Base-by-base conservation (phyloP, 176 grass and related monocot species). In the Aechmea fasciata region DNA sequence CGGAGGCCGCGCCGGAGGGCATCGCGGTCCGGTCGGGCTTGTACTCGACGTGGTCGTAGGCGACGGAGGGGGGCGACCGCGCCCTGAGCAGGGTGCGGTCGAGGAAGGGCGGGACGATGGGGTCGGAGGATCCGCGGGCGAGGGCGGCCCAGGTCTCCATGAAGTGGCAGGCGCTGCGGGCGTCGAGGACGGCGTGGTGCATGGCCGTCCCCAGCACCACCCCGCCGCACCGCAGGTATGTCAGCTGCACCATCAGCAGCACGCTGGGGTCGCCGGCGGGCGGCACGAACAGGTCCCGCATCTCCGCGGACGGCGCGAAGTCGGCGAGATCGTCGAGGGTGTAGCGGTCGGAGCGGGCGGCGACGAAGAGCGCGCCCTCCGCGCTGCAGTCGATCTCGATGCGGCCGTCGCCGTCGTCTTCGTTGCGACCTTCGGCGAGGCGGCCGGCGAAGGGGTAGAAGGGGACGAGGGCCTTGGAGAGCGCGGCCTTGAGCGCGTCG, bases 371-470 rank as follows among this genome's bases (percentile, higher is more conserved):
- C 11, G 47, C 83, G 0, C 83, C 90, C 1, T 94, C 83, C 4
- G 83, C 72, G 25, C 69, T 86, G 78, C 90, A 89, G 63, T 53
- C 24, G 51, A 94, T 86, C 90, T 89, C 85, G 23, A 77, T 49
- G 14, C 90, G 71, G 17, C 80, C 83, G 1, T 15, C 11, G 17
- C 80, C 83, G 1, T 15, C 11, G 13, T 41, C 13, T 20, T 84
- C 86, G n/a, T n/a, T n/a, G 6, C n/a, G 26, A 1, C 7, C 33
- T 41, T 41, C 33, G 5, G 33, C 33, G 13, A 94, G 64, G 13
- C 90, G 77, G 50, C 90, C 90, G 49, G 90, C 85, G 14, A 92
- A 65, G 1, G 85, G 83, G 68, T 92, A 88, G 67, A 92, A 92
- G 7, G 52, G 25, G 24, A 86, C 90, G 50, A 92, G 73, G 18